Evolutionary conservation across 345 rosid genomes (phyloP).

Genomic region (Salix udensis): DNA sequence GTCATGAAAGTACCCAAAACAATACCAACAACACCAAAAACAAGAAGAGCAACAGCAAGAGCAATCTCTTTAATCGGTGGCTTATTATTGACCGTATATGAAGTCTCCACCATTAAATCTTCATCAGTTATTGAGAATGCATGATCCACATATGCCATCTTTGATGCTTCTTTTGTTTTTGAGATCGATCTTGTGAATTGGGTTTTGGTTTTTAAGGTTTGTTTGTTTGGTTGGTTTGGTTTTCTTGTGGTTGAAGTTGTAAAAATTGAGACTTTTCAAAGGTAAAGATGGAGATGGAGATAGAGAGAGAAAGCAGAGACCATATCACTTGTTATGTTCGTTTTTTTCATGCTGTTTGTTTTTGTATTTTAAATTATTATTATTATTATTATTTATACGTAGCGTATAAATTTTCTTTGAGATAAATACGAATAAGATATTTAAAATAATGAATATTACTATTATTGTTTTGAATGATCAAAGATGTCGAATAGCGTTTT

Average conservation of each 20-base stretch:
- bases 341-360: too few relatives aligned
- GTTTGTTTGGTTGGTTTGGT: neutral
- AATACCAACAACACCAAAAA: constrained; percentile 75
- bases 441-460: too few relatives aligned
- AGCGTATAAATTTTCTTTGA: too few relatives aligned
- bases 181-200: neutral
- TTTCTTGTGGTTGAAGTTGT: neutral
- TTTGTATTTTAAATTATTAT: too few relatives aligned
- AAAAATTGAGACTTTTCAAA: neutral
- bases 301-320: neutral
- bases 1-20: constrained; percentile 70
- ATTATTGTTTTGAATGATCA: too few relatives aligned
- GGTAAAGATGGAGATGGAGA: neutral
- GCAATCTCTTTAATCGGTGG: constrained; percentile 96
- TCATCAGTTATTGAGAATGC: constrained; percentile 96
- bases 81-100: constrained; percentile 60
- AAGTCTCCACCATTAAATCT: constrained; percentile 70
- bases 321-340: neutral
- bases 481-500: too few relatives aligned
- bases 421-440: too few relatives aligned
- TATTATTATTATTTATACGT: too few relatives aligned
- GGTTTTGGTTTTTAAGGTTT: neutral
- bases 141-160: constrained; percentile 94
- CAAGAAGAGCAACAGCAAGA: constrained; percentile 80
- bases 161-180: neutral